Percentiles rank a stretch among this genome's conserved stretches.
phyloP scores from a whole-genome alignment of 1,284 basidiomycete species.

The Sanghuangporus weigelae region DNA sequence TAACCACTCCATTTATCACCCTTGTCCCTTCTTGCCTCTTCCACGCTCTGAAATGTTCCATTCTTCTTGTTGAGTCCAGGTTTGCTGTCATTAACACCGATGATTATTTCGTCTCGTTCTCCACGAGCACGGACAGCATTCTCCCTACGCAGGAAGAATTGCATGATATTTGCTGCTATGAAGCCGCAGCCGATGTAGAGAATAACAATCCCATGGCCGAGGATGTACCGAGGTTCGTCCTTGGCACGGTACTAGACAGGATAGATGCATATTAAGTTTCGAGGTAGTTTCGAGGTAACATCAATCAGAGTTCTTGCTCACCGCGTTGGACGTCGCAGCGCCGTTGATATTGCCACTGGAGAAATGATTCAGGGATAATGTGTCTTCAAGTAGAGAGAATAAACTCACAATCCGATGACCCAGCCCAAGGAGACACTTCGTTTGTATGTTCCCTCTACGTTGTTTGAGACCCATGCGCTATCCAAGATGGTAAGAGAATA shows the following conservation, averaged over 20 bases:
- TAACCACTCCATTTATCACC: slow-evolving; percentile 24
- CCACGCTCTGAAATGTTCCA: slow-evolving; percentile 18
- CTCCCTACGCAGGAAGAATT: slow-evolving; percentile 48
- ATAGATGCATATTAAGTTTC: slow-evolving; percentile 6
- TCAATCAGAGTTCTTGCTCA: slow-evolving; percentile 19
- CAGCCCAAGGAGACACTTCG: slow-evolving; percentile 67
- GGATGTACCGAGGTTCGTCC: slow-evolving; percentile 64
- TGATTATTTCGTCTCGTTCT: slow-evolving; percentile 63
- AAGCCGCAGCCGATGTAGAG: slow-evolving; percentile 67
- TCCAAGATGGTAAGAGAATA: background rate
- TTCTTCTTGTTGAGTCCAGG: slow-evolving; percentile 8
- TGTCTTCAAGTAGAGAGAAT: background rate
- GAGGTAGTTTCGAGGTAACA: background rate
- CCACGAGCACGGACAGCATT: slow-evolving; percentile 61
- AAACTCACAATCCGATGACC: slow-evolving; percentile 46
- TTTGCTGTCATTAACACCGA: slow-evolving; percentile 27
- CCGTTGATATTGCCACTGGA: slow-evolving; percentile 43
- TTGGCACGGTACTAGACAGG: slow-evolving; percentile 51
- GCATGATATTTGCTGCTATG: slow-evolving; percentile 42
- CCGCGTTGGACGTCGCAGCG: slow-evolving; percentile 43
- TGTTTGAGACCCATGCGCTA: slow-evolving; percentile 67
- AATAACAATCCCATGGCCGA: slow-evolving; percentile 66
- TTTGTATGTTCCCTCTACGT: slow-evolving; percentile 72
- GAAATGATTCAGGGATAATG: background rate
- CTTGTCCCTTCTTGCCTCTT: slow-evolving; percentile 22